Evolutionary conservation across 148 eudicot species (phyloP), one percentile per base, ranked within the genome.

Genomic region (Dysphania ambrosioides): DNA sequence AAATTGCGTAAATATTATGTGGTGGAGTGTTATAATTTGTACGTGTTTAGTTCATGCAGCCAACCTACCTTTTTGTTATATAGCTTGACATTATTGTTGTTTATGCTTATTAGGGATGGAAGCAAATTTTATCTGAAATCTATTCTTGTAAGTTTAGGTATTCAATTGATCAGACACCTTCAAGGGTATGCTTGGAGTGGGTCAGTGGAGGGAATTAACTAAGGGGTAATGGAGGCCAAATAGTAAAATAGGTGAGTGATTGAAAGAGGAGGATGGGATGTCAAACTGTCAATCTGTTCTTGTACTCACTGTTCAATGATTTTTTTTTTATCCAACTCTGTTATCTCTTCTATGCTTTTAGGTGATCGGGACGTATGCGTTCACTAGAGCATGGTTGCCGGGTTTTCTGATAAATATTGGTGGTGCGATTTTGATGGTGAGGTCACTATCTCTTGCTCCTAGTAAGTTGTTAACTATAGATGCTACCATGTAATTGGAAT

Each of bases 391-490:
- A 65, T 96, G 99, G 99, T 38, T 86, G 42, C 74, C 83, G 31
- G 99, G 99, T 38, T 93, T 96, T 69, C 64, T 91, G 44, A 92
- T 96, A 97, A 97, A 96, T 79, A 88, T 92, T 51, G 86, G 87
- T 82, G 99, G 97, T 73, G 99, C 99, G 32, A 27, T 86, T 77
- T 82, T 96, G 79, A 96, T 96, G 97, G 77, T 96, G 83, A 87
- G 88, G 78, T 97, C 97, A 72, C 83, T 96, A 78, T 96, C 99
- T 79, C 97, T 82, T 78, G 97, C 99, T 81, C 99, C 97, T n/a
- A 44, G 99, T 96, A 87, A 87, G 91, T 85, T 72, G 42, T 65
- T 66, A 41, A 71, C 31, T n/a, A n/a, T 60, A 2, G 42, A 27
- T 41, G 30, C 42, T 69, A 16, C 19, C 23, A 56, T 49, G 27